These are phyloP conservation scores for Cordia subcordata DNA, from an alignment of 257 asterid genomes.

Conservation along the genomic window DNA sequence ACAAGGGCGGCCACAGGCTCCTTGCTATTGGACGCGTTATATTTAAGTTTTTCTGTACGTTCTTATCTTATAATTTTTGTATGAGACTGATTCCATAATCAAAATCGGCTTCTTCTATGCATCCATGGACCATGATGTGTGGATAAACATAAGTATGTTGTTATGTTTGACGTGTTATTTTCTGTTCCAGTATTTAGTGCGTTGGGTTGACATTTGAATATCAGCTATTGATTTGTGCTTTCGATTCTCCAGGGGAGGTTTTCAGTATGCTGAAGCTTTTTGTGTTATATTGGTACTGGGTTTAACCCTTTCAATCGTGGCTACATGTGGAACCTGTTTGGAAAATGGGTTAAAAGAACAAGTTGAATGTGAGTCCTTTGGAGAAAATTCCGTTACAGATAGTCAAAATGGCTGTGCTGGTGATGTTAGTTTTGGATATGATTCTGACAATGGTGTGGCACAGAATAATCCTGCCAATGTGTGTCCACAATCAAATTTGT, in stretches of 20 bases:
- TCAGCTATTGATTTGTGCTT: slow-evolving; percentile 9
- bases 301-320: slow-evolving; percentile 14
- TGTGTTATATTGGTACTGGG: slow-evolving; percentile 21
- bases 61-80: too few relatives aligned
- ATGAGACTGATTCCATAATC: too few relatives aligned
- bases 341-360: slow-evolving; percentile 24
- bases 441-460: slow-evolving; percentile 20
- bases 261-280: slow-evolving; percentile 18
- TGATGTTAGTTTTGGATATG: slow-evolving; percentile 25
- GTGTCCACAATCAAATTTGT: slow-evolving; percentile 44
- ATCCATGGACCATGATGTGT: too few relatives aligned
- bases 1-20: too few relatives aligned
- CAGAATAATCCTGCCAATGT: slow-evolving; percentile 19
- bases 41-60: too few relatives aligned
- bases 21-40: too few relatives aligned
- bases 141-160: too few relatives aligned
- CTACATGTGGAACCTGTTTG: slow-evolving; percentile 27
- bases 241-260: slow-evolving; percentile 22
- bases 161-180: too few relatives aligned
- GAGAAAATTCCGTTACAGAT: slow-evolving; percentile 14
- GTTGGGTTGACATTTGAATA: slow-evolving; percentile 1
- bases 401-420: slow-evolving; percentile 19
- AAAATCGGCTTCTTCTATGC: too few relatives aligned
- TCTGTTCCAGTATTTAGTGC: background rate
- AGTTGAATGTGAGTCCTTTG: slow-evolving; percentile 32